Evolutionary conservation across 2,329 filamentous ascomycete genomes (phyloP), one percentile per base, ranked within the genome.

Genomic region (Beauveria medogensis): DNA sequence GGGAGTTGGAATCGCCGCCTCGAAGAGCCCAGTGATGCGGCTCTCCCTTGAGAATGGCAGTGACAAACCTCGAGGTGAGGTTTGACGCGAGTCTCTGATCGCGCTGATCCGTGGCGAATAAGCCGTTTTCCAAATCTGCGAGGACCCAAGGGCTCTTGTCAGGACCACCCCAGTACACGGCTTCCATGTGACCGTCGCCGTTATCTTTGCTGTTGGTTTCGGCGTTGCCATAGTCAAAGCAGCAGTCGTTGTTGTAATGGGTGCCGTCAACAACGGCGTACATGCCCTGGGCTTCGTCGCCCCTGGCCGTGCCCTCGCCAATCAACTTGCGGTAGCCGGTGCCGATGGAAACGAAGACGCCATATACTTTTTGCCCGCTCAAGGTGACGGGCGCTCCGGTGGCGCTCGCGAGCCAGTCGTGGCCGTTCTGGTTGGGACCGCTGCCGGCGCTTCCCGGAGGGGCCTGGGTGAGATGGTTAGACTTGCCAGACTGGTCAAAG

Each of bases 181-280:
- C 82, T 68, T 89, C 86, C 85, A 89, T 89, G 67, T 87, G 84
- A 18, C 82, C 85, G 58, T 81, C 79, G 3, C 85, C 86, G 0
- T 83, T 81, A 62, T 84, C 82, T 2, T 3, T 63, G 62, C 68
- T 79, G 69, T 65, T 83, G 3, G 74, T 77, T 72, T 85, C 82
- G 51, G 80, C 81, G 53, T 84, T 84, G 52, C 81, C 81, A 55
- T 83, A 84, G 69, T 84, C 80, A 65, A 82, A 83, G 67, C 77
- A 86, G 73, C 82, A 85, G 7, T 63, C 76, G 24, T 70, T 74
- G 65, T 85, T 85, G 74, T 80, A 85, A 66, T 85, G 82, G 0
- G 80, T 83, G 0, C 82, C 83, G 64, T 86, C 83, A 3, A 86
- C 68, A 0, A 86, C 76, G 0, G 82, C 82, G 62, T 86, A 86